These are phyloP conservation scores for Conticribra weissflogii DNA, from an alignment of 108 stramenopile species.

Conservation along the genomic window DNA sequence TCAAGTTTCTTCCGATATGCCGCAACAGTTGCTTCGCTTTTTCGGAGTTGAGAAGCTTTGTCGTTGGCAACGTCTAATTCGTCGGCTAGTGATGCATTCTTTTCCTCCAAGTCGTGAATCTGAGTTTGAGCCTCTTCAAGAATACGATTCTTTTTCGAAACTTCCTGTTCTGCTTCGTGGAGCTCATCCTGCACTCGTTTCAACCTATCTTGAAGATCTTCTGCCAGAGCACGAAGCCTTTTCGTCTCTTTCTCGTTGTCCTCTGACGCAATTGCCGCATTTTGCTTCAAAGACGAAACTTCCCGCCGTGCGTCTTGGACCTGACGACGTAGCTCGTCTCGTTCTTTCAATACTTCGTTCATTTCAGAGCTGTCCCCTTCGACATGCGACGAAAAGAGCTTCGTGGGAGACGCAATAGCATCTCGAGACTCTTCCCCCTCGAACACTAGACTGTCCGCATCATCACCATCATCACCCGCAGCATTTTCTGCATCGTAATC, in stretches of 20 bases:
- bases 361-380: conserved; percentile 31
- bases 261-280: conserved; percentile 54
- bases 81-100: conserved; percentile 80
- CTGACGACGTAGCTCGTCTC: conserved; percentile 41
- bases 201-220: conserved; percentile 84
- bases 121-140: conserved; percentile 71
- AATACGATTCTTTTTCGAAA: conserved; percentile 54
- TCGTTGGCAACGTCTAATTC: conserved; percentile 84
- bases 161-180: conserved; percentile 62
- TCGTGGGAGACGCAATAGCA: conserved; percentile 40
- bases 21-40: conserved; percentile 78
- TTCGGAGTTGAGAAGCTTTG: conserved; percentile 78
- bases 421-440: conserved; percentile 33
- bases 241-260: conserved; percentile 72
- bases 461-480: conserved; percentile 49
- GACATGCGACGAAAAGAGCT: conserved; percentile 32
- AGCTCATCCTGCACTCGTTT: conserved; percentile 74
- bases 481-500: conserved; percentile 62
- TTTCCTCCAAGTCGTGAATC: conserved; percentile 67
- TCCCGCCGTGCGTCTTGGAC: conserved; percentile 72
- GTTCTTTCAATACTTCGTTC: conserved; percentile 48
- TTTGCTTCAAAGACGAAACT: conserved; percentile 64
- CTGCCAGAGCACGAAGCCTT: conserved; percentile 75
- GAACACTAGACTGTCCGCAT: conserved; percentile 39
- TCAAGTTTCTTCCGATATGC: conserved; percentile 85